Percentiles rank a stretch among this genome's conserved stretches.
Evolutionary conservation across 129 eudicot species (phyloP).

Genomic region (Daucus carota): DNA sequence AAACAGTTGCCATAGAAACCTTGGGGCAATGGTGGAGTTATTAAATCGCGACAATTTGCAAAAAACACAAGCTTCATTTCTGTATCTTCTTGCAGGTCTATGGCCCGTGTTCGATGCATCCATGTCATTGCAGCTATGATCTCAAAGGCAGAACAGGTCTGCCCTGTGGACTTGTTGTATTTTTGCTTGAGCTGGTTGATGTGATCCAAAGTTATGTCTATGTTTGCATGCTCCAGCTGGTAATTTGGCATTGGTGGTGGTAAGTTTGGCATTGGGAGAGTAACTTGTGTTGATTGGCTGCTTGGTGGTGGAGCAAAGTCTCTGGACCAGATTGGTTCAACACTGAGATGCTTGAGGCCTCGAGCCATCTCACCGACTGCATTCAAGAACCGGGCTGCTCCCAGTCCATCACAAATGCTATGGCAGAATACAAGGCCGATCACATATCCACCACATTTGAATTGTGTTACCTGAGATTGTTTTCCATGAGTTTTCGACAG

Average conservation of each 20-base stretch:
- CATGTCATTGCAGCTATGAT: constrained; percentile 42
- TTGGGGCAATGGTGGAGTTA: constrained; percentile 34
- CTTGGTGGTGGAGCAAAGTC: constrained; percentile 34
- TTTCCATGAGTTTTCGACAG: not conserved
- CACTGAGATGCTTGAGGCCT: constrained; percentile 18
- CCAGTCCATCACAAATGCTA: constrained; percentile 56
- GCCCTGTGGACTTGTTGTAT: constrained; percentile 3
- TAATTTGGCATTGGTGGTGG: constrained; percentile 35
- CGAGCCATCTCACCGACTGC: constrained; percentile 21
- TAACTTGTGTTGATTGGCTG: not conserved
- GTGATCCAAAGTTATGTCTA: constrained; percentile 37
- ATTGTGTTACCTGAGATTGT: constrained; percentile 43
- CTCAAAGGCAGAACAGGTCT: constrained; percentile 38
- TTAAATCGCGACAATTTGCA: constrained; percentile 39
- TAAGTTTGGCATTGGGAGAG: not conserved
- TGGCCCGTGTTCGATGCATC: constrained; percentile 36
- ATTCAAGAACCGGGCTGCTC: constrained; percentile 51
- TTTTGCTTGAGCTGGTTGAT: constrained; percentile 37
- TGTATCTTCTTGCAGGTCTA: constrained; percentile 9
- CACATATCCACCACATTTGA: constrained; percentile 38
- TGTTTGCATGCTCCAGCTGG: constrained; percentile 39
- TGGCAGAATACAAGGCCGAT: constrained; percentile 57
- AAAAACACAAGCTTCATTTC: constrained; percentile 43
- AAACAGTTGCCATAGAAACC: constrained; percentile 61
- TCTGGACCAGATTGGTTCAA: constrained; percentile 46